Conservation (phyloP, 768 basidiomycete species). For the Coprinopsis cinerea region DNA sequence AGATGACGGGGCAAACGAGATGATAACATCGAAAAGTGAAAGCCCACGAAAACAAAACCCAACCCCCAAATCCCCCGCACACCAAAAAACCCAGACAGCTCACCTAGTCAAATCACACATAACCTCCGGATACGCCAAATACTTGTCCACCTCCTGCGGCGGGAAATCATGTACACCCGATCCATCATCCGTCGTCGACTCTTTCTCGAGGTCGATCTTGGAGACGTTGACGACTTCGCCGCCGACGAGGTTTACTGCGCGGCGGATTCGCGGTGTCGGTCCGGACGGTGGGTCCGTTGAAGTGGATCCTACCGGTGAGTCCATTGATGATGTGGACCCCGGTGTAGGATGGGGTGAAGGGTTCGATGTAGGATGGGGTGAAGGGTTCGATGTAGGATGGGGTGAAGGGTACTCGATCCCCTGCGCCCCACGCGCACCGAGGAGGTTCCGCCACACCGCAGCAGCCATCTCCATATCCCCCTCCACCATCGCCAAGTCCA, state of each 20-base stretch:
- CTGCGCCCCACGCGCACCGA: constrained; percentile 76
- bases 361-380: neutral
- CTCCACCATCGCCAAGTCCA: constrained; percentile 71
- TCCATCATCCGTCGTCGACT: constrained; percentile 57
- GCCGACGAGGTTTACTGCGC: constrained; percentile 66
- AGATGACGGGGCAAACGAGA: too few species aligned
- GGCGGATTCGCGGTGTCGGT: too few species aligned
- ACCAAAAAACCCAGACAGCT: too few species aligned
- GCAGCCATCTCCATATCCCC: constrained; percentile 82
- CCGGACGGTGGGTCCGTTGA: too few species aligned
- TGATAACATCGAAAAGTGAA: too few species aligned
- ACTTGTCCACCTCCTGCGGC: constrained; percentile 53
- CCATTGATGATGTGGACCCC: too few species aligned
- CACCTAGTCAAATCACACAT: constrained; percentile 63
- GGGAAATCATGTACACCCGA: constrained; percentile 71
- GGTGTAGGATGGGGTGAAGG: constrained; percentile 25
- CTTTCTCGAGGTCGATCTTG: constrained; percentile 50
- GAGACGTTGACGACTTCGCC: constrained; percentile 56
- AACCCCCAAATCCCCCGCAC: too few species aligned
- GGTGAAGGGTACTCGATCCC: constrained; percentile 48
- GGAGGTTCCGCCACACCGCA: constrained; percentile 87
- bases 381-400: neutral
- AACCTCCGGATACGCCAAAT: constrained; percentile 67
- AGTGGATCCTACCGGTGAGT: too few species aligned
- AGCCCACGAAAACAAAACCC: too few species aligned